Base-by-base conservation (phyloP, 129 eudicot species). In the Arctium minus region DNA sequence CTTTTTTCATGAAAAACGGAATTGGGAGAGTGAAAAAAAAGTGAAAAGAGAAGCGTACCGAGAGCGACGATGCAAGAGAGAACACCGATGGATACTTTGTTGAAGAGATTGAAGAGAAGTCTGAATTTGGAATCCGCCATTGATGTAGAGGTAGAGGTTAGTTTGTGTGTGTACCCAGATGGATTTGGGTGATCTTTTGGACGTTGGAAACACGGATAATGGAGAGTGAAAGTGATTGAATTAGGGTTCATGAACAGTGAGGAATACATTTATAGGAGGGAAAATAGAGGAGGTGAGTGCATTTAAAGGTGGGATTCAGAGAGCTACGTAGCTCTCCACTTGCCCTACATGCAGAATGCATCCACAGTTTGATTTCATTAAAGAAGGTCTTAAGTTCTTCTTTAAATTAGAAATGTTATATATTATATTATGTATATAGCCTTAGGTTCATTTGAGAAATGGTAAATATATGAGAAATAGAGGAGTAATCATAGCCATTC, bases 61-160 rank as follows among this genome's bases (percentile, higher is more conserved):
- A 92, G 39, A 76, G 91, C 87, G 12, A 90, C 77, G 77, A 86
- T 68, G 85, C 92, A 90, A 9, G 93, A 86, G 60, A 83, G 40
- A 27, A 85, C 30, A 85, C 84, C 89, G 33, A 70, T 48, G 33
- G 74, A 74, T 40, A 79, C 76, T 81, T 44, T 82, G 81, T 86
- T 75, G 65, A 90, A 6, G 38, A 72, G 56, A 3, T 40, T 82
- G 36, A 84, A 64, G 80, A 86, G 75, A 67, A 76, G n/a, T 3
- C 48, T 60, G 44, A 79, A 68, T 15, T 65, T 70, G 74, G 44
- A 82, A 81, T 50, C 75, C 13, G 74, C 82, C 73, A 79, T 79
- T 72, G 68, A 3, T 72, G 29, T 37, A 36, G 18, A 50, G 67
- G 29, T 37, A 36, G 18, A 50, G 67, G 10, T 9, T 8, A 15